phyloP scores from a whole-genome alignment of 2,329 filamentous ascomycete species.

The Phialophora expanda region DNA sequence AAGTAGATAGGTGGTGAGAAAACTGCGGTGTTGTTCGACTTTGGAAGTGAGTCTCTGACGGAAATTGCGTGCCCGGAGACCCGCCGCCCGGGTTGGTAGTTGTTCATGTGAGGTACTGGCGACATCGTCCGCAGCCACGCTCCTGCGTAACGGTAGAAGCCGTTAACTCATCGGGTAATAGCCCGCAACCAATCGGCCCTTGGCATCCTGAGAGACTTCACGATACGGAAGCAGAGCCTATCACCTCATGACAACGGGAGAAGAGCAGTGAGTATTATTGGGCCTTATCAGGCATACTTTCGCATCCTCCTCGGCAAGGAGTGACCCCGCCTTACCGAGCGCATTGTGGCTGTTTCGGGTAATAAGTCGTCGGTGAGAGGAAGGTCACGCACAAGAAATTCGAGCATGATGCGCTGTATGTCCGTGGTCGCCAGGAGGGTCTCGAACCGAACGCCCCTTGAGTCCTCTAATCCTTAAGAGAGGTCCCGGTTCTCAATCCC shows the following conservation, averaged over 20 bases:
- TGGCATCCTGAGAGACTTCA: neutral
- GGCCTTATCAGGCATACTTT: neutral
- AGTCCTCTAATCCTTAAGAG: neutral
- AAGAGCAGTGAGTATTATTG: neutral
- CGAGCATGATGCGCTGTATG: neutral
- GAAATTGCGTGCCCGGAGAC: neutral
- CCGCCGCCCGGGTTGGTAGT: neutral
- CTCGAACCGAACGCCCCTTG: neutral
- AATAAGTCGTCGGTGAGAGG: neutral
- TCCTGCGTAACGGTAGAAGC: neutral
- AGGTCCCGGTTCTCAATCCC: neutral
- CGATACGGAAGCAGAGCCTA: neutral
- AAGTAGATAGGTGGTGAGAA: neutral
- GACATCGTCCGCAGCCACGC: neutral
- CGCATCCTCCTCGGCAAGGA: neutral
- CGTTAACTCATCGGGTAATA: too few relatives aligned
- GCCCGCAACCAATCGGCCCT: neutral
- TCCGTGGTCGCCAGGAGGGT: neutral
- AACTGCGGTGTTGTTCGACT: neutral
- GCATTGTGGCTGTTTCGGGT: neutral
- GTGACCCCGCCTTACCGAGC: neutral
- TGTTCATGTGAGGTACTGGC: neutral
- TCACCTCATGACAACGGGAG: neutral
- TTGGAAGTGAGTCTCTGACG: neutral
- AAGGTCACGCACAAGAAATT: neutral